Evolutionary conservation across 176 grass and related monocot genomes (phyloP).

Genomic region (Neostapfia colusana): DNA sequence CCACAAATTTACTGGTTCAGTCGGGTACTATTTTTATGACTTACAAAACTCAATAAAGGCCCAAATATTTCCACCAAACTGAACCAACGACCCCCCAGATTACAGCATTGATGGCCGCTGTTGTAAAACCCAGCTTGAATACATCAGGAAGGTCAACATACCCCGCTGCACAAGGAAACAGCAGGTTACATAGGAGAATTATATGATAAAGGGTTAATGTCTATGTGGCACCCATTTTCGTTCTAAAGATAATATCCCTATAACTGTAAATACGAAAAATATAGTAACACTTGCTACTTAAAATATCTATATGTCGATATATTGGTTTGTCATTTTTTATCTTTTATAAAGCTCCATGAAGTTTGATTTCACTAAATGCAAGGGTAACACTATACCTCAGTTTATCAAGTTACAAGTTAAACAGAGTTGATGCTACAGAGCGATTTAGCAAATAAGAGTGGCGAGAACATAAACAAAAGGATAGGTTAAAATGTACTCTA

Average conservation of each 20-base stretch:
- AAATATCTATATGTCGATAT: background rate
- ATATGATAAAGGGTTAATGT: background rate
- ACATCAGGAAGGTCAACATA: slow-evolving; percentile 92
- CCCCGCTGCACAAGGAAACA: slow-evolving; percentile 66
- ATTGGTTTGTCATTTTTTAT: slow-evolving; percentile 1
- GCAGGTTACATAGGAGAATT: slow-evolving; percentile 4
- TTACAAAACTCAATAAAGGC: slow-evolving; percentile 61
- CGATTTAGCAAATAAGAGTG: background rate
- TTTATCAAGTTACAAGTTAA: background rate
- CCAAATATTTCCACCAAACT: slow-evolving; percentile 98
- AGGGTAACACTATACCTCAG: background rate
- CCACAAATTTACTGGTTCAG: slow-evolving; percentile 25
- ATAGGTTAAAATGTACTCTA: background rate
- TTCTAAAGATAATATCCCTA: background rate
- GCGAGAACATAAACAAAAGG: background rate
- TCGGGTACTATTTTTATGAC: slow-evolving; percentile 26
- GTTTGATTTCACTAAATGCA: background rate
- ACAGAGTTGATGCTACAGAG: background rate
- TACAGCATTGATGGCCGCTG: slow-evolving; percentile 62
- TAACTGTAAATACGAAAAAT: background rate
- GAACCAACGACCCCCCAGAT: slow-evolving; percentile 77
- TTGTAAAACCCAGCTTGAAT: slow-evolving; percentile 80
- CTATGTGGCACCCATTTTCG: background rate
- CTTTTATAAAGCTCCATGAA: slow-evolving; percentile 12
- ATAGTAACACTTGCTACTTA: slow-evolving; percentile 6